These are phyloP conservation scores for Pistacia vera DNA, from an alignment of 345 rosid genomes.

Conservation along the genomic window DNA sequence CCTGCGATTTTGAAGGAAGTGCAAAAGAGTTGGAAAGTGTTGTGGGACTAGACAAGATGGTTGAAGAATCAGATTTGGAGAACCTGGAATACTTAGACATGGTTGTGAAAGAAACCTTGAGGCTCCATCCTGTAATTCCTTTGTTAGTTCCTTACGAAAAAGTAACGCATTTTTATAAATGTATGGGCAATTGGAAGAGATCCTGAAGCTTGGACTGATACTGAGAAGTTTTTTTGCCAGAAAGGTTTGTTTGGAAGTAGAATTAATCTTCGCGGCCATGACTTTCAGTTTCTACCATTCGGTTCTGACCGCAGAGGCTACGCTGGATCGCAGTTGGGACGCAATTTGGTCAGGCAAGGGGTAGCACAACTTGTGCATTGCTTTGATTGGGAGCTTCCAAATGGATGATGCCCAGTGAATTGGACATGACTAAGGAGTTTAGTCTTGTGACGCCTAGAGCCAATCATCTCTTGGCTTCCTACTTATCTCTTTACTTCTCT, in stretches of 20 bases:
- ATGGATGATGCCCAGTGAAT: conserved; percentile 11
- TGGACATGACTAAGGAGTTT: conserved; percentile 28
- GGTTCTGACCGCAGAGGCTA: too few species aligned
- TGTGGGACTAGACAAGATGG: too few species aligned
- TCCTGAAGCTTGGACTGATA: conserved; percentile 18
- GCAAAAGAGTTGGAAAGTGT: too few species aligned
- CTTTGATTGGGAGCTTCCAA: conserved; percentile 28
- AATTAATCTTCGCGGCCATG: too few species aligned
- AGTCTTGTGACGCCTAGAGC: background rate
- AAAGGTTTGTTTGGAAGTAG: too few species aligned
- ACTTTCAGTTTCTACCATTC: too few species aligned
- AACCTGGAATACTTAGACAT: conserved; percentile 20
- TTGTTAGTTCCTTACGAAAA: conserved; percentile 20
- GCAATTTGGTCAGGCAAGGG: too few species aligned
- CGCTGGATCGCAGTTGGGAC: too few species aligned
- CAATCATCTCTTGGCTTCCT: too few species aligned
- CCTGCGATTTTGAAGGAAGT: too few species aligned
- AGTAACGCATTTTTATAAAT: conserved; percentile 19
- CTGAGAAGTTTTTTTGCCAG: conserved; percentile 13
- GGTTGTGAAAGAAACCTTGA: conserved; percentile 32
- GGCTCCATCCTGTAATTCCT: conserved; percentile 31
- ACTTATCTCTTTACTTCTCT: too few species aligned
- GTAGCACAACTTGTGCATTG: too few species aligned
- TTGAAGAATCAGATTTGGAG: conserved; percentile 14
- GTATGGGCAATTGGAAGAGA: conserved; percentile 28